Base-by-base conservation (phyloP, 2,329 filamentous ascomycete species). In the Alternaria arbusti region DNA sequence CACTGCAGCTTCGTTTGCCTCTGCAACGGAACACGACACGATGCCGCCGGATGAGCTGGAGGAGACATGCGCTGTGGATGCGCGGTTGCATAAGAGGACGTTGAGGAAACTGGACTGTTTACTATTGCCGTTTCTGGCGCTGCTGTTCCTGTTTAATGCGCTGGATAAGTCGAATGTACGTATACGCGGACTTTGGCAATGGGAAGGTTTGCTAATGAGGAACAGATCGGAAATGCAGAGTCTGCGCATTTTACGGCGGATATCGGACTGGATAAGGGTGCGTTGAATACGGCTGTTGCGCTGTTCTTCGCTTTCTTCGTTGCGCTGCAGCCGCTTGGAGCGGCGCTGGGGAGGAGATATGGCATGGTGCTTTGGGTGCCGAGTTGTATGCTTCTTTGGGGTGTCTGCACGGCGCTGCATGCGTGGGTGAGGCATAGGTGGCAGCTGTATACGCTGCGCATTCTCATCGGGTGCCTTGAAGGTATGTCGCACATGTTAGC, bases 291-390 rank as follows among this genome's bases (percentile, higher is more conserved):
- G 5, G 85, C 86, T 3, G 84, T 88, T 10, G 85, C 85, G 22
- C 81, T 84, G 56, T 88, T 88, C 81, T 89, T 87, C 71, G 81
- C 84, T 67, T 85, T 86, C 60, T 89, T 88, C 68, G 86, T 89
- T n/a, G 68, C 84, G 0, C 79, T 88, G 12, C 87, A 88, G 67
- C 86, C 87, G 0, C 75, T 86, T 1, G 86, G 86, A 4, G 86
- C 86, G 0, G 86, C 86, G 12, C 85, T 90, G 65, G 82, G 89
- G 32, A 77, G 86, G 62, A 84, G 85, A 68, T 90, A 82, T 80
- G 83, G 82, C 67, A 86, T 87, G 78, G 82, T 83, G 30, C 73
- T 80, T 30, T 88, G 85, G 83, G 86, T 89, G n/a, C 86, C 86
- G 0, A 77, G 79, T 12, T 86, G 86, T 69, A 88, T 88, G 87